These are phyloP conservation scores for Plasmopara muralis DNA, from an alignment of 352 stramenopile species.

Conservation along the genomic window DNA sequence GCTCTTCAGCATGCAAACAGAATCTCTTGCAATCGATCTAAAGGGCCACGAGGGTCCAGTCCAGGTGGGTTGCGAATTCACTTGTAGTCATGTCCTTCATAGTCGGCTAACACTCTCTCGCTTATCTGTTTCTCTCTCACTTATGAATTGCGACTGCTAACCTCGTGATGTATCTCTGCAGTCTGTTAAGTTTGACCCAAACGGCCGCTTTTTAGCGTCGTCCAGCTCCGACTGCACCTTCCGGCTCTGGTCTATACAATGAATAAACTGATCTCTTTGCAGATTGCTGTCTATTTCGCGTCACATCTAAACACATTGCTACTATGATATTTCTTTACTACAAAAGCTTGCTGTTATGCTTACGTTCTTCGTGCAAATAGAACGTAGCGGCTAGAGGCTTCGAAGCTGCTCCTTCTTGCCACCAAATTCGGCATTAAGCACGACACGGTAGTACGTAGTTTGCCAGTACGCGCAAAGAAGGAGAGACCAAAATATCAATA, in stretches of 20 bases:
- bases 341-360: neutral
- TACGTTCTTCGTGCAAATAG: neutral
- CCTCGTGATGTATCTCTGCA: slow-evolving; percentile 15
- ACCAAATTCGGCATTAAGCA: slow-evolving; percentile 61
- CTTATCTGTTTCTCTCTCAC: slow-evolving; percentile 2
- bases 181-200: slow-evolving; percentile 87
- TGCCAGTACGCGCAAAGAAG: slow-evolving; percentile 57
- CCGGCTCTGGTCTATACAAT: slow-evolving; percentile 76
- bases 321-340: too few species aligned
- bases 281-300: neutral
- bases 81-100: slow-evolving; percentile 24
- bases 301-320: neutral
- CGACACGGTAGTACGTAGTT: slow-evolving; percentile 61
- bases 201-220: slow-evolving; percentile 84
- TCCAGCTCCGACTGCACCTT: slow-evolving; percentile 92
- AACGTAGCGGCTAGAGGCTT: slow-evolving; percentile 38
- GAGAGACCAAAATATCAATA: slow-evolving; percentile 47
- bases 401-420: slow-evolving; percentile 76
- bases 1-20: slow-evolving; percentile 77
- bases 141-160: neutral
- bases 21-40: slow-evolving; percentile 64
- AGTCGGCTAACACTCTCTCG: slow-evolving; percentile 7
- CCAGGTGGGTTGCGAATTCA: slow-evolving; percentile 56
- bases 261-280: slow-evolving; percentile 5
- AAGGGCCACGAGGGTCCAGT: slow-evolving; percentile 90